Base-by-base conservation (phyloP, 768 basidiomycete genomes). In the Collybiopsis luxurians region DNA sequence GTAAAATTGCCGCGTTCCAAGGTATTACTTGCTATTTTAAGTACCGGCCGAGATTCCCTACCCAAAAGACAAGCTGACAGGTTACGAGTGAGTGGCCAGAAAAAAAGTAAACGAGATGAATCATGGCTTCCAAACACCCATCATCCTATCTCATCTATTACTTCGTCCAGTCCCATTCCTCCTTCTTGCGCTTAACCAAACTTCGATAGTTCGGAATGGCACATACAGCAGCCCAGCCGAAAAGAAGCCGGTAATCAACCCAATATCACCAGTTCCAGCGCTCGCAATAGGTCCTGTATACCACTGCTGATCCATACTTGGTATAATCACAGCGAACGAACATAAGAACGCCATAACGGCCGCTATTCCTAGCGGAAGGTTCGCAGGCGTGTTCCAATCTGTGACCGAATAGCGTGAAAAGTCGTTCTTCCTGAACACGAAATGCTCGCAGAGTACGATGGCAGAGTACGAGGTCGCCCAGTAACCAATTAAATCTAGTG, bases 301-400 rank as follows among this genome's bases (percentile, higher is more conserved):
- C 82, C 84, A 90, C 13, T 74, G 80, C 63, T 92, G 88, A 56
- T 80, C 72, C 83, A 92, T 92, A 49, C 75, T 82, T 4, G 86
- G 83, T 4, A 90, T 71, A 23, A 85, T 70, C 21, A 89, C 73
- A 6, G 71, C 81, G 53, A 84, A 83, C 2, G 83, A 74, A 12
- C 80, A 72, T 0, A 74, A 55, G 48, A 76, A 75, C 0, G 89
- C 77, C 0, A 74, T 55, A 4, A 88, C 60, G 2, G 87, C 89
- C 3, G 90, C 84, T 21, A 78, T 61, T 2, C 90, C 90, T 13
- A 76, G 72, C 0, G 90, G 89, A 3, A 92, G 76, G 26, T 69
- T 68, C 12, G 62, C 64, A 5, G 81, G 73, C 34, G 72, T 69
- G 63, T 90, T 76, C 85, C 87, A 92, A 40, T 73, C 69, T 2